These are phyloP conservation scores for Linaria vulgaris DNA, from an alignment of 257 asterid species.

Conservation along the genomic window DNA sequence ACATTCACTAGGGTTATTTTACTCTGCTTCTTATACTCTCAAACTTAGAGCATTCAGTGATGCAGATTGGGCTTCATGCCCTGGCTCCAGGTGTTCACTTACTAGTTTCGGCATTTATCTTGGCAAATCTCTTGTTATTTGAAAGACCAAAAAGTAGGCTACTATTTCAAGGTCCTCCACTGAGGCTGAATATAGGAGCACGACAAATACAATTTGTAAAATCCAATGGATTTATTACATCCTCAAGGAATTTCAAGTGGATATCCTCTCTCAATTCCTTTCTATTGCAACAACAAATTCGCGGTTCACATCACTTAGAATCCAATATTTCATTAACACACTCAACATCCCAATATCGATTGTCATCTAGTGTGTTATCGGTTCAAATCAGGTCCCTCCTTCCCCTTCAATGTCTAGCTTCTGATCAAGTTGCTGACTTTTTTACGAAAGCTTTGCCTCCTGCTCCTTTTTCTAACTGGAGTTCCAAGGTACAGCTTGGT, in stretches of 20 bases:
- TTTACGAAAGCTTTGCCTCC: too few species aligned
- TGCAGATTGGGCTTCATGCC: not conserved
- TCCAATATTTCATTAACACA: not conserved
- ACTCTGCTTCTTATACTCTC: accelerated
- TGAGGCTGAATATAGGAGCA: not conserved
- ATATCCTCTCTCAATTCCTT: too few species aligned
- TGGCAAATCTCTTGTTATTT: not conserved
- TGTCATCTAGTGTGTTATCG: not conserved
- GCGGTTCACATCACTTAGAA: not conserved
- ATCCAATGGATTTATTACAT: not conserved
- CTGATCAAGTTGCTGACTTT: too few species aligned
- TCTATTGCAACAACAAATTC: too few species aligned
- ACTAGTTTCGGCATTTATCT: not conserved
- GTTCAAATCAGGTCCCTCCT: too few species aligned
- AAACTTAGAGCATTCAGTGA: not conserved
- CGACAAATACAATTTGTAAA: not conserved
- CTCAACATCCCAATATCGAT: not conserved
- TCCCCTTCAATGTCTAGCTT: too few species aligned
- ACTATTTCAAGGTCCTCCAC: not conserved
- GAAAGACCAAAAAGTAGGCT: not conserved
- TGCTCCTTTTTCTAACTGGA: too few species aligned
- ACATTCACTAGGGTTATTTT: not conserved
- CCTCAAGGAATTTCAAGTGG: too few species aligned
- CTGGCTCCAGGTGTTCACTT: not conserved
- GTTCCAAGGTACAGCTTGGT: too few species aligned